These are phyloP conservation scores for Debaryomyces sp. DNA, from an alignment of 1,139 yeast species.

Conservation along the genomic window DNA sequence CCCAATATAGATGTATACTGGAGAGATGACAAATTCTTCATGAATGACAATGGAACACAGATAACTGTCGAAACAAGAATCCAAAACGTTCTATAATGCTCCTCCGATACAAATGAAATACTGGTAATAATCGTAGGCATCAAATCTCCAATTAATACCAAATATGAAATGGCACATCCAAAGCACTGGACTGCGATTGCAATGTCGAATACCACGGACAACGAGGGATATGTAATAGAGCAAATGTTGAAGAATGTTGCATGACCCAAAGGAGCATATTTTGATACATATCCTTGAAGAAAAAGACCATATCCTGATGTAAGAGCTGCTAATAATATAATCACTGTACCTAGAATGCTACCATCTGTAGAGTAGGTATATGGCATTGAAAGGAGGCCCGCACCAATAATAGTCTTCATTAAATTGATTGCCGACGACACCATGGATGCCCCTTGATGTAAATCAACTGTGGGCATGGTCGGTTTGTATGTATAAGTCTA, in stretches of 20 bases:
- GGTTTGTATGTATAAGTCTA: neutral
- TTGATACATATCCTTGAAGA: conserved; percentile 74
- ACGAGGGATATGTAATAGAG: conserved; percentile 79
- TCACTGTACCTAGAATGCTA: conserved; percentile 62
- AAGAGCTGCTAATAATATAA: conserved; percentile 71
- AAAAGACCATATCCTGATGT: conserved; percentile 82
- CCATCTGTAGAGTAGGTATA: conserved; percentile 89
- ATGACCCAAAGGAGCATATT: conserved; percentile 66
- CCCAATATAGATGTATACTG: conserved; percentile 48
- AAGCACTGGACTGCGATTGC: conserved; percentile 86
- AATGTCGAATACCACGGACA: conserved; percentile 79
- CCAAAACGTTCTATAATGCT: conserved; percentile 38
- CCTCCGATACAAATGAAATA: conserved; percentile 25
- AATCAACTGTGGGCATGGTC: conserved; percentile 12
- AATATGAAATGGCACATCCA: conserved; percentile 50
- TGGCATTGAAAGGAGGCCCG: conserved; percentile 93
- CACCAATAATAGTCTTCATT: conserved; percentile 79
- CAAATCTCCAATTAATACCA: conserved; percentile 50
- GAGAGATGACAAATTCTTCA: conserved; percentile 48
- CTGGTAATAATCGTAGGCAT: conserved; percentile 42
- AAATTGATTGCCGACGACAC: conserved; percentile 60
- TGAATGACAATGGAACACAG: conserved; percentile 46
- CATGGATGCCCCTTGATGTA: conserved; percentile 29
- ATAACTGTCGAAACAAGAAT: conserved; percentile 34
- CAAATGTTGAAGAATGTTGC: conserved; percentile 89